Conservation (phyloP, 2,329 filamentous ascomycete genomes). For the Calonectria fujianensis region DNA sequence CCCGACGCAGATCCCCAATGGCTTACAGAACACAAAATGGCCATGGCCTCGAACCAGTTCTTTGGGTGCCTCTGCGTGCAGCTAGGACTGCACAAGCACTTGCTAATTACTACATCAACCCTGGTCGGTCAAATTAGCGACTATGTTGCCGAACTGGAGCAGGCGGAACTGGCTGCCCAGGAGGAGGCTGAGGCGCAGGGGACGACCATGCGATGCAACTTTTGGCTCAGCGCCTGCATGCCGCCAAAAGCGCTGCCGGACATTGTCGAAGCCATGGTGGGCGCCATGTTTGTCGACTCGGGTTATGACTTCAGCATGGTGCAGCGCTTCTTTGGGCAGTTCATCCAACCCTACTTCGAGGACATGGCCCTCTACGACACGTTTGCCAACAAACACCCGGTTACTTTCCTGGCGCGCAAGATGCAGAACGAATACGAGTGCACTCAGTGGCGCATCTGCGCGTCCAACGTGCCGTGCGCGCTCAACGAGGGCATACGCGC, state of each 20-base stretch:
- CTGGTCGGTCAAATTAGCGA: constrained; percentile 67
- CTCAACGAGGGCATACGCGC: constrained; percentile 65
- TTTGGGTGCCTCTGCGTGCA: constrained; percentile 87
- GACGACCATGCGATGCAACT: constrained; percentile 70
- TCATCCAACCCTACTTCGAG: constrained; percentile 86
- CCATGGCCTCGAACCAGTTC: constrained; percentile 99
- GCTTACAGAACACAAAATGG: constrained; percentile 99
- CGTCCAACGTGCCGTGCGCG: constrained; percentile 63
- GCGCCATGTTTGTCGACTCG: constrained; percentile 93
- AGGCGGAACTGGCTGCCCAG: constrained; percentile 64
- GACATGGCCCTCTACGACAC: constrained; percentile 92
- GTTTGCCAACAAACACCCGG: constrained; percentile 90
- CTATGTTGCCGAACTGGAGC: constrained; percentile 75
- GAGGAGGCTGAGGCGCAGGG: constrained; percentile 58
- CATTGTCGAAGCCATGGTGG: constrained; percentile 91
- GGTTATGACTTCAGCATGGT: constrained; percentile 85
- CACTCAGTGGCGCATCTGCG: constrained; percentile 72
- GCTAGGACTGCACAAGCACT: constrained; percentile 84
- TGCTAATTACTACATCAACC: constrained; percentile 72
- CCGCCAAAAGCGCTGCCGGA: constrained; percentile 88
- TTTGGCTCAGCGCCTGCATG: constrained; percentile 78
- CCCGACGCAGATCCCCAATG: constrained; percentile 92
- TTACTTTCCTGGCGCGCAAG: constrained; percentile 80
- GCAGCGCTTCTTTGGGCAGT: constrained; percentile 83
- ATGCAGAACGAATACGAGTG: constrained; percentile 81